Evolutionary conservation across 768 basidiomycete species (phyloP).

Genomic region (Porpolomopsis calyptriformis): DNA sequence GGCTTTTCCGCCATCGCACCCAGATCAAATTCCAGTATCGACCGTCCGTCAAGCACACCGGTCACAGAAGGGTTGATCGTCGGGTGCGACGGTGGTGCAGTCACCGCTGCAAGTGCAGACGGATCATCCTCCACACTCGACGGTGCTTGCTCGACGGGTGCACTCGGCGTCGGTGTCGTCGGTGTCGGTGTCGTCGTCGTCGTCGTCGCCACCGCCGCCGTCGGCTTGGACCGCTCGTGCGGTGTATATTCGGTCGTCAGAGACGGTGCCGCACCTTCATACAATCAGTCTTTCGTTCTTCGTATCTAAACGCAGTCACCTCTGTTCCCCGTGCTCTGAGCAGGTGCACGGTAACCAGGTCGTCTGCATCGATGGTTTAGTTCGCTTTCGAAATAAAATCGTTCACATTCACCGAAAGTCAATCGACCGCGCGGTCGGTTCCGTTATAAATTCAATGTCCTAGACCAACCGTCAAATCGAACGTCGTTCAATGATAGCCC

Average conservation of each 20-base stretch:
- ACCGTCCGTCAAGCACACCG: conserved; percentile 62
- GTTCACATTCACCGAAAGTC: conserved; percentile 53
- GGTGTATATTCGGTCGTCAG: conserved; percentile 79
- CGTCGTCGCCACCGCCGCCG: conserved; percentile 17
- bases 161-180: conserved; percentile 9
- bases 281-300: conserved; percentile 3
- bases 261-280: conserved; percentile 39
- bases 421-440: conserved; percentile 57
- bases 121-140: conserved; percentile 41
- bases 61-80: conserved; percentile 55
- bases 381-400: conserved; percentile 25
- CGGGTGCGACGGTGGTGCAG: conserved; percentile 74
- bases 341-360: conserved; percentile 19
- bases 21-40: conserved; percentile 79
- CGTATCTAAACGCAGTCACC: conserved; percentile 10
- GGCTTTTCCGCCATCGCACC: conserved; percentile 67
- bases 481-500: neutral
- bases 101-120: conserved; percentile 50
- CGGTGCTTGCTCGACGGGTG: conserved; percentile 16
- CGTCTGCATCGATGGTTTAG: conserved; percentile 22
- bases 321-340: conserved; percentile 21
- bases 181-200: conserved; percentile 8
- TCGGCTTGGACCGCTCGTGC: conserved; percentile 47
- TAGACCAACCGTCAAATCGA: conserved; percentile 18
- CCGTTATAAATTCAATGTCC: conserved; percentile 91